Conservation (phyloP, 106 monocot species). For the Allium sativum region DNA sequence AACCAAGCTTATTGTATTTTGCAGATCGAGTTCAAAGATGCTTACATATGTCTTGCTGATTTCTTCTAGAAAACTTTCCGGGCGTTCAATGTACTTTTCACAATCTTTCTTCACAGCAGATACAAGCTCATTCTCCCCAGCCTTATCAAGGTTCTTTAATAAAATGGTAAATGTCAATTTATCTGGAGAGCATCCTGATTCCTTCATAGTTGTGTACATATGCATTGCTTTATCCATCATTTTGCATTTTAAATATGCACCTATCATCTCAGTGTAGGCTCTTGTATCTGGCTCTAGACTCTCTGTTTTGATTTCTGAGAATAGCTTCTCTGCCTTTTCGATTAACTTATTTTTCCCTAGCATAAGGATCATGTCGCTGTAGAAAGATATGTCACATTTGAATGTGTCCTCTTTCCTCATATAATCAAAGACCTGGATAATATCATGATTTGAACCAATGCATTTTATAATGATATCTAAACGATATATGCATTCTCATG, state of each 20-base stretch:
- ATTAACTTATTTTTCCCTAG: constrained; percentile 59
- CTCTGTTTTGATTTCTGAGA: constrained; percentile 30
- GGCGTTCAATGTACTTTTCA: constrained; percentile 30
- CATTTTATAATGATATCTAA: too few species aligned
- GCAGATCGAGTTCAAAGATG: not conserved
- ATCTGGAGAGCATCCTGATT: constrained; percentile 40
- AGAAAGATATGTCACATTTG: constrained; percentile 48
- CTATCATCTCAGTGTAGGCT: constrained; percentile 69
- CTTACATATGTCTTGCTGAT: constrained; percentile 53
- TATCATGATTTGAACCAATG: too few species aligned
- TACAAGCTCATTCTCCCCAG: constrained; percentile 32
- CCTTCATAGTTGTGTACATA: constrained; percentile 55
- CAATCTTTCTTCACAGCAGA: constrained; percentile 47
- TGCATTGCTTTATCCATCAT: constrained; percentile 64
- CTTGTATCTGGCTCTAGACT: constrained; percentile 57
- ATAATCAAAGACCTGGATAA: constrained; percentile 49
- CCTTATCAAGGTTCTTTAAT: constrained; percentile 65
- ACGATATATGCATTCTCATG: too few species aligned
- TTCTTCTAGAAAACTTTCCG: constrained; percentile 53
- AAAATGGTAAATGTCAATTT: constrained; percentile 69
- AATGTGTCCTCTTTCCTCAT: constrained; percentile 56
- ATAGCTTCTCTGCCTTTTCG: constrained; percentile 52
- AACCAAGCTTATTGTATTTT: too few species aligned
- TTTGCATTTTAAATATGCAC: constrained; percentile 45
- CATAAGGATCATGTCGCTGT: constrained; percentile 76